Evolutionary conservation across 2,329 filamentous ascomycete genomes (phyloP), one percentile per base, ranked within the genome.

Genomic region (Xylariaceae sp.): DNA sequence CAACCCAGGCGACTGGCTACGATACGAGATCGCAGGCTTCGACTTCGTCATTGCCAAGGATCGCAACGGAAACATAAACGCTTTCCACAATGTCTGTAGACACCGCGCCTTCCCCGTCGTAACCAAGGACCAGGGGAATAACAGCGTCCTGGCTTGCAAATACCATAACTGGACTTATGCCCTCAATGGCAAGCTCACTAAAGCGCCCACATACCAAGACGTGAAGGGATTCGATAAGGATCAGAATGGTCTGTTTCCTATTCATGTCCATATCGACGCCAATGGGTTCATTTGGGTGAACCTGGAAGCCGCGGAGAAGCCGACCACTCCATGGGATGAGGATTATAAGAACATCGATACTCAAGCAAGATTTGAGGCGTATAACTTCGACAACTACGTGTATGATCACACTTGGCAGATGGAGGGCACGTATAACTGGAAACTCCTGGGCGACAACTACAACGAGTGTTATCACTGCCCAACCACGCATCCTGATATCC

Each of bases 381-480:
- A 64, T 42, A 56, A 64, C 66, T 82, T 83, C 60, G 70, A 72
- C 1, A 74, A 84, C 54, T 87, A 84, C 68, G 67, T 72, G 13
- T 85, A 84, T 63, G 82, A 85, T 64, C 81, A 85, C 67, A 71
- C 72, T 37, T 85, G 81, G 80, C 77, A 82, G 64, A 79, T 83
- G 77, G 77, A 82, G 53, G 79, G 78, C 0, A 76, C 78, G 37
- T 82, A 79, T 68, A 85, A 85, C 73, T 85, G 82, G 82, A 85
- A 85, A 73, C 79, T 81, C 23, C 70, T 84, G 37, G 78, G 79
- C 11, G 84, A 87, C 68, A 86, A 87, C 74, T 87, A 85, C 75
- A 87, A 87, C 69, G 83, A 84, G 68, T 87, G 83, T 68, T 87
- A 87, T 66, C 83, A 86, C 74, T 86, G 82, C 74, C 78, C 79